phyloP scores from a whole-genome alignment of 306 rosid species.

The Cicer yamashitae region DNA sequence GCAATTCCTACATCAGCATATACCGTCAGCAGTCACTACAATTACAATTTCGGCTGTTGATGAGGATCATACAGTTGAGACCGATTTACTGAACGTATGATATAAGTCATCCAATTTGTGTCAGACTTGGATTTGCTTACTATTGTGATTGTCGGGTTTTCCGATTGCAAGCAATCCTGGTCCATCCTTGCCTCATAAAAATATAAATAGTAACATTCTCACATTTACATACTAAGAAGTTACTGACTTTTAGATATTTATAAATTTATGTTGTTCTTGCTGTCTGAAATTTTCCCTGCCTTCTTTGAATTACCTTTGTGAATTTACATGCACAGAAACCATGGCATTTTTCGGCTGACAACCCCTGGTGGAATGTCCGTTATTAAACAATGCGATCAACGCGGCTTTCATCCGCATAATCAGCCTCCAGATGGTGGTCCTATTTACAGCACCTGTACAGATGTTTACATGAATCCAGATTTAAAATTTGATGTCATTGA shows the following conservation, averaged over 20 bases:
- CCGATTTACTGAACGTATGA: too few species aligned
- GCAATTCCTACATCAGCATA: neutral
- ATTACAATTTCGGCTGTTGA: too few species aligned
- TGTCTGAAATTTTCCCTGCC: neutral
- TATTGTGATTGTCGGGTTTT: too few species aligned
- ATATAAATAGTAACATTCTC: slow-evolving; percentile 5
- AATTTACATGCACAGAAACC: slow-evolving; percentile 64
- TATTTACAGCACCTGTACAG: slow-evolving; percentile 81
- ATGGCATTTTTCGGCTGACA: slow-evolving; percentile 95
- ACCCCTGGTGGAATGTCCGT: slow-evolving; percentile 92
- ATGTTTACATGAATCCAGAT: slow-evolving; percentile 88
- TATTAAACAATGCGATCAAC: slow-evolving; percentile 84
- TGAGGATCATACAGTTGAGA: too few species aligned
- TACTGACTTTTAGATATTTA: neutral
- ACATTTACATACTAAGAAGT: neutral
- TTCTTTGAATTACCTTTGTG: slow-evolving; percentile 26
- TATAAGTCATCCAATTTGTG: too few species aligned
- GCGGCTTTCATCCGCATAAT: slow-evolving; percentile 88
- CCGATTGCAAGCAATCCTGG: too few species aligned
- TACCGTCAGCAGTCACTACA: too few species aligned
- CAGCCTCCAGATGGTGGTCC: slow-evolving; percentile 96
- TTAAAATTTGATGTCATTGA: slow-evolving; percentile 89
- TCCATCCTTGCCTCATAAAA: neutral
- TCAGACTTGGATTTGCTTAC: too few species aligned
- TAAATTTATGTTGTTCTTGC: neutral